A percentile compares a stretch with the other conserved stretches of the same genome.
Conservation (phyloP, 208 protist genomes). For the Endotrypanum monterogeii region DNA sequence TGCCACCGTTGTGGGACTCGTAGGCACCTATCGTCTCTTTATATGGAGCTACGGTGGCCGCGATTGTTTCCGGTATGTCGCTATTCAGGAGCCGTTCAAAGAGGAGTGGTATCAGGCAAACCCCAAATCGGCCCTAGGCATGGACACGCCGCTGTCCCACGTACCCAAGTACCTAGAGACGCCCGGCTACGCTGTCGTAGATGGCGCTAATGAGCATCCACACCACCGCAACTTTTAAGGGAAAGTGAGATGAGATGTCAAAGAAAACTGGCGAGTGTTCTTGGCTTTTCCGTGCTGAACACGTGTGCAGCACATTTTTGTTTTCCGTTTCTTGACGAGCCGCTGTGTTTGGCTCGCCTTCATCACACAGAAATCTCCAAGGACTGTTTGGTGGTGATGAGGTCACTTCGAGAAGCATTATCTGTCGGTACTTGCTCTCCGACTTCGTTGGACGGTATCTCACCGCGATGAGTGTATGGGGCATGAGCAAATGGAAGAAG, state of each 20-base stretch:
- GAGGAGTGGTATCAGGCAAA: slow-evolving; percentile 89
- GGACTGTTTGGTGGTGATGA: too few relatives aligned
- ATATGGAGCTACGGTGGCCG: slow-evolving; percentile 90
- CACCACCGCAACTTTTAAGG: slow-evolving; percentile 77
- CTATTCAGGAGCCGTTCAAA: slow-evolving; percentile 84
- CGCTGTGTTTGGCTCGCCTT: too few relatives aligned
- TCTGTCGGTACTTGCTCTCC: too few relatives aligned
- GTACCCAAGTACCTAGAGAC: slow-evolving; percentile 87
- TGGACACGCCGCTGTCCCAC: slow-evolving; percentile 82
- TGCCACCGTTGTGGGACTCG: slow-evolving; percentile 56
- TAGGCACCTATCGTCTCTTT: slow-evolving; percentile 75
- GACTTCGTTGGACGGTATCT: too few relatives aligned
- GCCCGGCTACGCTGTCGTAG: slow-evolving; percentile 51
- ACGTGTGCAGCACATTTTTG: not conserved
- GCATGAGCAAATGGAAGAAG: too few relatives aligned
- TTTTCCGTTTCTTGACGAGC: too few relatives aligned
- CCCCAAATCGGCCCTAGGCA: slow-evolving; percentile 74
- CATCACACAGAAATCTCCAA: too few relatives aligned
- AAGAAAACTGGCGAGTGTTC: too few relatives aligned
- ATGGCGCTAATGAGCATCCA: slow-evolving; percentile 42
- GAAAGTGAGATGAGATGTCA: not conserved
- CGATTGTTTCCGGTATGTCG: slow-evolving; percentile 89
- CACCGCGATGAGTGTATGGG: too few relatives aligned
- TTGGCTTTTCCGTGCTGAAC: not conserved
- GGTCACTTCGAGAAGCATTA: too few relatives aligned